A percentile compares a stretch with the other conserved stretches of the same genome.
phyloP scores from a whole-genome alignment of 495 filamentous ascomycete species.

The Elasticomyces elasticus region DNA sequence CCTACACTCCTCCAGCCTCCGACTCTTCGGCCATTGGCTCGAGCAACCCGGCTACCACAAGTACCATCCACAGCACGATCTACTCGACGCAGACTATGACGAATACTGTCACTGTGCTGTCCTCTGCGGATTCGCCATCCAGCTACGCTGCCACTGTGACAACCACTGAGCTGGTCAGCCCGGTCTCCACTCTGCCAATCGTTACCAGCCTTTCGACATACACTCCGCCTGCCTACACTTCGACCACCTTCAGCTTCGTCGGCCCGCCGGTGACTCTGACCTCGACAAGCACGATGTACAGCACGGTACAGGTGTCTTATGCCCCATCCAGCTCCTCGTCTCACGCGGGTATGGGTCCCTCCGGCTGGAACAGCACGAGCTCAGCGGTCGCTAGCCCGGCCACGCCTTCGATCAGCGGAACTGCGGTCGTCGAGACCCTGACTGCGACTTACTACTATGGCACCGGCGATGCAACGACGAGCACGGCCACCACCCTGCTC shows the following conservation, averaged over 20 bases:
- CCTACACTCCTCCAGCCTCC: conserved; percentile 1
- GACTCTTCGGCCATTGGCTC: background rate
- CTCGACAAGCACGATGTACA: conserved; percentile 17
- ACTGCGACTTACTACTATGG: conserved; percentile 8
- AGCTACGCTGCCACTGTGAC: conserved; percentile 8
- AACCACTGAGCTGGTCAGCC: conserved; percentile 10
- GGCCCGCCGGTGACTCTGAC: conserved; percentile 10
- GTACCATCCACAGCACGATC: conserved; percentile 1
- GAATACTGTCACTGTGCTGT: conserved; percentile 7
- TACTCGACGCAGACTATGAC: conserved; percentile 8
- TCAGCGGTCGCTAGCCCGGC: background rate
- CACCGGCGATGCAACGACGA: conserved; percentile 6
- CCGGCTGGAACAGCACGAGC: conserved; percentile 10
- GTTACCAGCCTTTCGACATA: conserved; percentile 4
- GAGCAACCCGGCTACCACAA: background rate
- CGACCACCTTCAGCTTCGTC: conserved; percentile 11
- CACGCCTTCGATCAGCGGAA: background rate
- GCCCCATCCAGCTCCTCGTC: conserved; percentile 1
- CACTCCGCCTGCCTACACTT: conserved; percentile 12
- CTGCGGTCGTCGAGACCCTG: background rate
- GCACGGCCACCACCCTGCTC: conserved; percentile 3
- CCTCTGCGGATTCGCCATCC: background rate
- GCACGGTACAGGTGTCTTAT: conserved; percentile 8
- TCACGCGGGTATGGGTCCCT: conserved; percentile 2
- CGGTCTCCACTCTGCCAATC: background rate